Conservation (phyloP, 768 basidiomycete genomes). For the Russula earlei region DNA sequence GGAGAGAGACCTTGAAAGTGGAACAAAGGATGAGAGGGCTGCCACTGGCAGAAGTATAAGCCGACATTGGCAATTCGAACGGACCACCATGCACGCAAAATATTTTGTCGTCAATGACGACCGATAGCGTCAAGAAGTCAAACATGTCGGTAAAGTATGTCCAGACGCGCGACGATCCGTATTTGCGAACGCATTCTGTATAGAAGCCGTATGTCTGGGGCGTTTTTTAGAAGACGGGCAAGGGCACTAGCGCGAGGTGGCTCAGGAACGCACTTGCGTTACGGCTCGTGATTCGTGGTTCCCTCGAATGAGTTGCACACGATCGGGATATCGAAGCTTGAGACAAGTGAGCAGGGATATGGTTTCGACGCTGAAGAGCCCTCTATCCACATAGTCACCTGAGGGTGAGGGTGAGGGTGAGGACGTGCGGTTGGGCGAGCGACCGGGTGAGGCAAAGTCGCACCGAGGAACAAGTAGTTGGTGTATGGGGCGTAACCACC, state of each 20-base stretch:
- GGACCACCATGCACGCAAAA: conserved; percentile 97
- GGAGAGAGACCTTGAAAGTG: conserved; percentile 71
- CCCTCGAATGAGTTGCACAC: conserved; percentile 93
- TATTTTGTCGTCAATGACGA: conserved; percentile 98
- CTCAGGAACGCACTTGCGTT: conserved; percentile 69
- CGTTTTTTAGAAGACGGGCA: background rate
- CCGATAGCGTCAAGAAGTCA: conserved; percentile 93
- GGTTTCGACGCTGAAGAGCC: conserved; percentile 96
- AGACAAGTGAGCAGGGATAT: conserved; percentile 95
- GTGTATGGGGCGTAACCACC: conserved; percentile 94
- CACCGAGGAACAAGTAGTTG: conserved; percentile 96
- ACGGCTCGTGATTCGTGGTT: conserved; percentile 98
- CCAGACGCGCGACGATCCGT: conserved; percentile 94
- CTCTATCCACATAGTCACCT: conserved; percentile 99
- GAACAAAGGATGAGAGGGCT: background rate
- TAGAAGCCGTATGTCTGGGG: conserved; percentile 96
- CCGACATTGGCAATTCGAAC: conserved; percentile 20
- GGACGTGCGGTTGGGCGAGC: conserved; percentile 1
- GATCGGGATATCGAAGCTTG: conserved; percentile 92
- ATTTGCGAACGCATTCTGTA: conserved; percentile 95
- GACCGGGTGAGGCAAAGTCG: conserved; percentile 25
- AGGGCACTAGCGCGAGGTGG: background rate
- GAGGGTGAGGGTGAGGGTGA: conserved; percentile 4
- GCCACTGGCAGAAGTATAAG: conserved; percentile 5
- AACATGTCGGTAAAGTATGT: conserved; percentile 99